phyloP scores from a whole-genome alignment of 164 flowering plant species.

The Protea cynaroides region DNA sequence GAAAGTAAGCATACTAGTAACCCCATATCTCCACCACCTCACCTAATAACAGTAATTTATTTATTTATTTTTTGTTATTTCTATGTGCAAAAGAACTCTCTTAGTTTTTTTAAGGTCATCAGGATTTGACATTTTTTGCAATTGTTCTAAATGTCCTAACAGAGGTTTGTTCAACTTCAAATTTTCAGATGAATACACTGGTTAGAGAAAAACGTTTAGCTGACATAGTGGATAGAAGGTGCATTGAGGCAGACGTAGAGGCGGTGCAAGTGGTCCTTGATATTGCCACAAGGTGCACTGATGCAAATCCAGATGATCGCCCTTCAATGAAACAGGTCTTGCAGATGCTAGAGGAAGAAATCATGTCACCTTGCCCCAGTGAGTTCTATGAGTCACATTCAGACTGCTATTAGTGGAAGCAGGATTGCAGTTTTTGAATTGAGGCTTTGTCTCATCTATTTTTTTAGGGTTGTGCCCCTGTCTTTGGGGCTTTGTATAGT shows the following conservation, averaged over 20 bases:
- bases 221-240: conserved; percentile 67
- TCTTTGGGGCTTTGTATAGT: neutral
- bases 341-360: conserved; percentile 85
- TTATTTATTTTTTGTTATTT: too few relatives aligned
- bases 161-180: neutral
- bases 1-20: too few relatives aligned
- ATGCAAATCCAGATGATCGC: conserved; percentile 72
- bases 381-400: conserved; percentile 89
- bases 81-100: too few relatives aligned
- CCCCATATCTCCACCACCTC: too few relatives aligned
- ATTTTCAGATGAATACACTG: conserved; percentile 71
- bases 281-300: conserved; percentile 71
- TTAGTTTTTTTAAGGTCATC: too few relatives aligned
- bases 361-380: conserved; percentile 84
- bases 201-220: conserved; percentile 59
- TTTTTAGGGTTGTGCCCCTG: neutral
- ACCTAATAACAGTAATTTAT: too few relatives aligned
- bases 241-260: conserved; percentile 57
- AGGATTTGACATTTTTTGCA: too few relatives aligned
- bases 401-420: conserved; percentile 37
- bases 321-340: conserved; percentile 75
- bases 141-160: neutral
- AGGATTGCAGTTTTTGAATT: neutral
- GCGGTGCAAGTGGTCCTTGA: conserved; percentile 78
- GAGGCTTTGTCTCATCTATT: neutral